A percentile compares a stretch with the other conserved stretches of the same genome.
These are phyloP conservation scores for Trichoderma sp. DNA, from an alignment of 2,329 filamentous ascomycete species.

Conservation along the genomic window DNA sequence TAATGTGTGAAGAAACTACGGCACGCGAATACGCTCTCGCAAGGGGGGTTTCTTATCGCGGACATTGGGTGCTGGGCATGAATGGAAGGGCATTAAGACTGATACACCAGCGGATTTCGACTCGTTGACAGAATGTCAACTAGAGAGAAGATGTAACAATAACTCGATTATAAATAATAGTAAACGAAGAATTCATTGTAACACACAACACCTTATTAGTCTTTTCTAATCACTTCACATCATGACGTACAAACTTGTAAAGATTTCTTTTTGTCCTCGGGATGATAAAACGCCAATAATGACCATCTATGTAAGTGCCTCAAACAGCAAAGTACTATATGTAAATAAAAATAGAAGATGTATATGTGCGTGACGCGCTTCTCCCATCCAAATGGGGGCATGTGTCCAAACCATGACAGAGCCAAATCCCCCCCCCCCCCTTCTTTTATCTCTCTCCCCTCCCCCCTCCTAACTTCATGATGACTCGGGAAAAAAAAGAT, in stretches of 20 bases:
- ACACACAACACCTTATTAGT: neutral
- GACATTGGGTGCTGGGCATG: neutral
- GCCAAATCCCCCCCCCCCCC: neutral
- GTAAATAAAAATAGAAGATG: neutral
- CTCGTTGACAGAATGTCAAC: neutral
- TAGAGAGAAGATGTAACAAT: constrained; percentile 1
- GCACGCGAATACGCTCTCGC: neutral
- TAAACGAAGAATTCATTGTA: neutral
- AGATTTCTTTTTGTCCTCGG: neutral
- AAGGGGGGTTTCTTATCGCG: neutral
- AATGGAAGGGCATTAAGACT: neutral
- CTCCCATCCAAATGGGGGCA: neutral
- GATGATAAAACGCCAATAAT: neutral
- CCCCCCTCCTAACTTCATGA: neutral
- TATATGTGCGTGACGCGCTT: neutral
- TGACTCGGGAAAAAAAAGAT: neutral
- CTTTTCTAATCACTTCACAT: neutral
- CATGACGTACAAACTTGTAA: neutral
- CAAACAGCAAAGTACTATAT: neutral
- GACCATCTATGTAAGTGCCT: neutral
- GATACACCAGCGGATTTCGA: neutral
- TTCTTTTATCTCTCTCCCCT: no score
- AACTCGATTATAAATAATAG: neutral
- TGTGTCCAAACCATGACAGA: neutral
- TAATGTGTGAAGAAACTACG: neutral